phyloP scores from a whole-genome alignment of 495 filamentous ascomycete species.

The Lasiosphaeria hispida region DNA sequence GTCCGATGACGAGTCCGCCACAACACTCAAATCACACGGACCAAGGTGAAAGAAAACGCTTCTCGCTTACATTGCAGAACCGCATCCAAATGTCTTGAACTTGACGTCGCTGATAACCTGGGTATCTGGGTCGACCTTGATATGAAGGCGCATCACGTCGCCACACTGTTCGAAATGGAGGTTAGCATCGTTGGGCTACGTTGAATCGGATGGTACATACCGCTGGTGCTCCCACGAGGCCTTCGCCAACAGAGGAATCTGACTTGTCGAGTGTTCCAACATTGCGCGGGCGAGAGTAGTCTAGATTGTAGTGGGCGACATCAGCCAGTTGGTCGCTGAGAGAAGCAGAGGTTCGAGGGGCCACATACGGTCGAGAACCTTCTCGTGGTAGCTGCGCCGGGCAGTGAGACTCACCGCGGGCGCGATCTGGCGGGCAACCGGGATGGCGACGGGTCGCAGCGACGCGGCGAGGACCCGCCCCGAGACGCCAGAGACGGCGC shows the following conservation, averaged over 20 bases:
- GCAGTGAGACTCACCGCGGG: conserved; percentile 39
- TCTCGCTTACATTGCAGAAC: conserved; percentile 68
- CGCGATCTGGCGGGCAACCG: conserved; percentile 38
- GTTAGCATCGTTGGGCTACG: background rate
- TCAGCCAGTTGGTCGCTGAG: conserved; percentile 6
- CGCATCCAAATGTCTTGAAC: conserved; percentile 92
- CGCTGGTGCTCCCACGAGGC: conserved; percentile 92
- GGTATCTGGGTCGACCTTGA: conserved; percentile 85
- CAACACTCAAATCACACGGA: background rate
- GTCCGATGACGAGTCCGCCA: background rate
- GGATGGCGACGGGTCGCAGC: conserved; percentile 22
- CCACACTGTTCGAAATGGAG: conserved; percentile 52
- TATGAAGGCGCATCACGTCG: conserved; percentile 99
- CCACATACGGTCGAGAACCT: conserved; percentile 65
- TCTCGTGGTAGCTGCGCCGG: conserved; percentile 53
- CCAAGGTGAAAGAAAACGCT: background rate
- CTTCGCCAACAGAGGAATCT: conserved; percentile 88
- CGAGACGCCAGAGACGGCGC: conserved; percentile 30
- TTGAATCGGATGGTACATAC: conserved; percentile 19
- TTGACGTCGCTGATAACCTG: conserved; percentile 92
- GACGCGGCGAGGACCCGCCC: conserved; percentile 25
- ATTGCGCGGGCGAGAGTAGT: conserved; percentile 91
- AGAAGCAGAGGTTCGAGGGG: background rate
- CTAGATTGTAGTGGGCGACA: conserved; percentile 28
- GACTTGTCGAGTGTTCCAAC: conserved; percentile 89